Base-by-base conservation (phyloP, 176 grass and related monocot species). In the Miscanthus lutarioriparius region DNA sequence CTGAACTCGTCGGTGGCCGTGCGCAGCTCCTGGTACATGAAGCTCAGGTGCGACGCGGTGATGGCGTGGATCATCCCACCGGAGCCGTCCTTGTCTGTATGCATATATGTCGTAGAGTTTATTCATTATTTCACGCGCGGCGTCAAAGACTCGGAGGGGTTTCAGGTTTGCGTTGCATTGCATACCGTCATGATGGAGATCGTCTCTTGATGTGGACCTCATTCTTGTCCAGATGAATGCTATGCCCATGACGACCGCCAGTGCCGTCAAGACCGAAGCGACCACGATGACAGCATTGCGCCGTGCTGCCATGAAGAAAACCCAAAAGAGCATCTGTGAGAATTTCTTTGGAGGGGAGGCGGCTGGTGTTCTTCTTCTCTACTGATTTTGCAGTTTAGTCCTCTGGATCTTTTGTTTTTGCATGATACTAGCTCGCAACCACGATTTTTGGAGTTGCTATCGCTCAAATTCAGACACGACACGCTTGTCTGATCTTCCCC, bases 21-120 rank as follows among this genome's bases (percentile, higher is more conserved):
- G 35, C 83, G 79, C 76, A 97, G 85, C 83, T 94, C 87, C 22
- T 87, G 51, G 48, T 97, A 97, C 43, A 79, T 86, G 87, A 94
- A 94, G 75, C 87, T 76, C 10, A 94, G 79, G 12, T 92, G 77
- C 19, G 94, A 97, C 13, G 87, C 80, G 9, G 77, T 38, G 79
- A 97, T 94, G 64, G 91, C 64, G 65, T 91, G 86, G 65, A 97
- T 88, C 73, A 88, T 82, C 74, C 74, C 87, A 16, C 43, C 77
- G 1, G 91, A 94, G 2, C 38, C 33, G 33, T 35, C 33, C 33
- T 4, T 35, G 33, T 35, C 33, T 4, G 33, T 35, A 35, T 4
- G 33, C 3, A 35, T 32, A 3, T 32, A 32, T 32, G 32, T 32
- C 32, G 32, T 3, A 32, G 32, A 32, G n/a, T n/a, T n/a, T 32